A percentile compares a stretch with the other conserved stretches of the same genome.
phyloP scores from a whole-genome alignment of 2,329 filamentous ascomycete species.

The Fusarium miscanthi region DNA sequence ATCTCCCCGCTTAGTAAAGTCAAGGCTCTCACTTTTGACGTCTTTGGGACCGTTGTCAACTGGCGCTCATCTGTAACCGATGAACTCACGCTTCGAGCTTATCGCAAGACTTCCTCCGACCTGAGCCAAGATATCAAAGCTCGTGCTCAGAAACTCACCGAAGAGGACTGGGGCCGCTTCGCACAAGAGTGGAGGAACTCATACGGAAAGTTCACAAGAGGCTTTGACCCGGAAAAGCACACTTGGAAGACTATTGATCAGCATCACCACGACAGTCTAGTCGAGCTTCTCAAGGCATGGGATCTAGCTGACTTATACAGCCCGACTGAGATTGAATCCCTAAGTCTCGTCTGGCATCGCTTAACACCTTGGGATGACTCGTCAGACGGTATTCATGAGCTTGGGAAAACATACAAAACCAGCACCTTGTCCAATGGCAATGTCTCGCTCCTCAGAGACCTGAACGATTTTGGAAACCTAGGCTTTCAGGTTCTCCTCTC shows the following conservation, averaged over 20 bases:
- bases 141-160: conserved; percentile 62
- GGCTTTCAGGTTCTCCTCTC: conserved; percentile 72
- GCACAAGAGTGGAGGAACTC: conserved; percentile 76
- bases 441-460: conserved; percentile 70
- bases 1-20: conserved; percentile 48
- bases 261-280: conserved; percentile 74
- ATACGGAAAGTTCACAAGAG: conserved; percentile 70
- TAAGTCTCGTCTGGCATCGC: conserved; percentile 78
- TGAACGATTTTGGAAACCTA: conserved; percentile 67
- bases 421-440: conserved; percentile 83
- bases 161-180: conserved; percentile 71
- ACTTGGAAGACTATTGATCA: conserved; percentile 77
- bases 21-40: conserved; percentile 76
- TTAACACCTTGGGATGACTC: conserved; percentile 77
- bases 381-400: conserved; percentile 62
- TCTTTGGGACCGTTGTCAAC: conserved; percentile 84
- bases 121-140: conserved; percentile 59
- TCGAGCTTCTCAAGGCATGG: conserved; percentile 66
- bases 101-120: conserved; percentile 59
- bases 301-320: conserved; percentile 69
- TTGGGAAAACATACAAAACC: conserved; percentile 65
- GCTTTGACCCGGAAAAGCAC: conserved; percentile 59
- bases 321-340: conserved; percentile 69
- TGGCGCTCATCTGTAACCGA: conserved; percentile 76
- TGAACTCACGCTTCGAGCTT: conserved; percentile 64